Evolutionary conservation across 2,329 filamentous ascomycete species (phyloP), one percentile per base, ranked within the genome.

Genomic region (Macrophomina phaseolina): DNA sequence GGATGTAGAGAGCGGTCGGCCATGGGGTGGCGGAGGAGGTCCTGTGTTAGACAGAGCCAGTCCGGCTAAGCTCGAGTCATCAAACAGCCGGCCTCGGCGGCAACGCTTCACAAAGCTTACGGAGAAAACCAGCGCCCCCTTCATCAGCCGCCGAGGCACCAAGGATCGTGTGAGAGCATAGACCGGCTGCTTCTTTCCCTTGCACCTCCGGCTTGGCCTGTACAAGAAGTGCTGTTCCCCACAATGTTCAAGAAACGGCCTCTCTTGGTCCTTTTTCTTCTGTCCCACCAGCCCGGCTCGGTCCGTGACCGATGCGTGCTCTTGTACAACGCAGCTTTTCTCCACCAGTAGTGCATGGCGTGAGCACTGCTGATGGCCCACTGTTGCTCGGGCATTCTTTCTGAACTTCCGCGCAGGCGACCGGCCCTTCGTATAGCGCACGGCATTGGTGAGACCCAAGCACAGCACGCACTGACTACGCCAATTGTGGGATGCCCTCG

Each of bases 91-190:
- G 58, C 58, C 58, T 49, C 58, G 42, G 58, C 58, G 58, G 58
- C 58, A 62, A 62, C 58, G 58, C 58, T 62, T 62, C 58, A 62
- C 30, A 49, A 62, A 62, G 58, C 58, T 62, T 62, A 18, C 58
- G 32, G 58, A 62, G 46, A 12, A 55, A 55, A 55, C 16, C 23
- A 38, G 34, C 52, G 32, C 45, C 58, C 58, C 58, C 45, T 62
- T 62, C 58, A 62, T 62, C 58, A 61, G 18, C 58, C 58, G 38
- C 40, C 51, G 30, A 53, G 53, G 53, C 18, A 40, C 53, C 38
- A 40, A 32, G 56, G 40, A 61, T 61, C 40, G 56, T 46, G 40
- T 46, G 40, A 48, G 42, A 16, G 28, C 23, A 23, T 61, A 28
- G 23, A 40, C 42, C 14, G 56, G 56, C 30, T 38, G 12, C 18